Percentiles rank a stretch among this genome's conserved stretches.
Evolutionary conservation across 192 early-diverging fungal genomes (phyloP).

Genomic region (Coemansia sp.): DNA sequence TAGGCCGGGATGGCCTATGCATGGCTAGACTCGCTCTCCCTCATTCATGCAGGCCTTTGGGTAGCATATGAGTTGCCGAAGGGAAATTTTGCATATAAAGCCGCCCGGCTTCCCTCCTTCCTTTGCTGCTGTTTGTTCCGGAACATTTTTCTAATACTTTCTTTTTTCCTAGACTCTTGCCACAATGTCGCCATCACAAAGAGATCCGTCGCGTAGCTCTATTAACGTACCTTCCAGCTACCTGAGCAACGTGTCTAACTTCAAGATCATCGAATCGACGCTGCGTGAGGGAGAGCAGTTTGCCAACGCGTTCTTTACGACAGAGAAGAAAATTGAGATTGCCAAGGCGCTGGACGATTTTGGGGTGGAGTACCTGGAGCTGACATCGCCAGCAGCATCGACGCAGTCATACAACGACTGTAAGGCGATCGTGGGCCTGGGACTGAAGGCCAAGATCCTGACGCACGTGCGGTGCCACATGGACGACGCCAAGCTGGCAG

Average conservation of each 20-base stretch:
- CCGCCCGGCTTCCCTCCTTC: not conserved
- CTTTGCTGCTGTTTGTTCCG: not conserved
- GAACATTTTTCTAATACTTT: constrained; percentile 1
- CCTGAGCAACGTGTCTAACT: constrained; percentile 83
- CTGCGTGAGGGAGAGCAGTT: constrained; percentile 98
- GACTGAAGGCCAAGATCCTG: constrained; percentile 96
- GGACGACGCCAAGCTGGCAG: constrained; percentile 95
- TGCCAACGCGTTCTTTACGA: constrained; percentile 97
- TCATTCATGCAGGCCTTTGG: constrained; percentile 16
- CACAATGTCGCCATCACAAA: constrained; percentile 32
- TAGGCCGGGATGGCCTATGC: constrained; percentile 1
- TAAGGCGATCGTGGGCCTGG: constrained; percentile 84
- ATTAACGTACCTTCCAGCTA: constrained; percentile 57
- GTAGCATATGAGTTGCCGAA: constrained; percentile 7
- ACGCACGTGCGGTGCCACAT: constrained; percentile 97
- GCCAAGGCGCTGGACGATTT: constrained; percentile 97
- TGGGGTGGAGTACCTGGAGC: constrained; percentile 98
- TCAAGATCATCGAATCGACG: constrained; percentile 95
- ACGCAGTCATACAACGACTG: constrained; percentile 95
- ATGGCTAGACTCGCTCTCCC: constrained; percentile 3
- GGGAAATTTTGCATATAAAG: not conserved
- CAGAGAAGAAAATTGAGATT: constrained; percentile 96
- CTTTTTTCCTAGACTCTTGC: constrained; percentile 29
- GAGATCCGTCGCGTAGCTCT: constrained; percentile 51
- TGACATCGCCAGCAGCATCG: constrained; percentile 95